Evolutionary conservation across 2,329 filamentous ascomycete genomes (phyloP), one percentile per base, ranked within the genome.

Genomic region (Davidsoniella australis): DNA sequence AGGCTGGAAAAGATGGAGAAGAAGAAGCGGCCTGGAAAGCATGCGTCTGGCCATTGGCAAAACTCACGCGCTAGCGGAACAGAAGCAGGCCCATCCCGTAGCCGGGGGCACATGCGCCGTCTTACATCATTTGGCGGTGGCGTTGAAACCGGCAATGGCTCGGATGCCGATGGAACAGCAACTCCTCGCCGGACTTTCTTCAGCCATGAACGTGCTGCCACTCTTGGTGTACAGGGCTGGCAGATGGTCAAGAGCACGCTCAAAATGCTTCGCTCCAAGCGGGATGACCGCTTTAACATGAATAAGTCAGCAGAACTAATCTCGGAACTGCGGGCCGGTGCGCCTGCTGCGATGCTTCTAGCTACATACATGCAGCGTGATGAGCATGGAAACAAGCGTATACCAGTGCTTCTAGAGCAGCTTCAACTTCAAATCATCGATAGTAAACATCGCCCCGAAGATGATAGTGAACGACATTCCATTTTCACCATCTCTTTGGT

Each of bases 331-430:
- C 76, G 91, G 45, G 93, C 91, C 41, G 91, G 87, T 48, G 86
- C 88, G 1, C 91, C 91, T 3, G 91, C 91, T 20, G 91, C 89
- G 17, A 69, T 98, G 52, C 94, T 98, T 64, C 69, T 98, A 47
- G 91, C 91, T 6, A 95, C 88, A 60, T 95, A 96, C 85, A 91
- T 96, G 58, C 91, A 96, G 65, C 76, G 91, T 51, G 91, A 98
- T 58, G 91, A 98, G 64, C 85, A 95, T 58, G 87, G 89, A 45
- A 91, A 94, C 64, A 91, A 85, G 65, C 80, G 88, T 52, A 94
- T 98, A 51, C 91, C 91, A 0, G 87, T 98, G 48, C 75, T 98
- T 3, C 73, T 98, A 5, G 91, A 98, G 63, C 91, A 98, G 66
- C 72, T 98, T 52, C 94, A 94, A 62, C 73, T 98, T 53, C 78